Conservation (phyloP, 768 basidiomycete species). For the Brasilioporus rufonigricans region DNA sequence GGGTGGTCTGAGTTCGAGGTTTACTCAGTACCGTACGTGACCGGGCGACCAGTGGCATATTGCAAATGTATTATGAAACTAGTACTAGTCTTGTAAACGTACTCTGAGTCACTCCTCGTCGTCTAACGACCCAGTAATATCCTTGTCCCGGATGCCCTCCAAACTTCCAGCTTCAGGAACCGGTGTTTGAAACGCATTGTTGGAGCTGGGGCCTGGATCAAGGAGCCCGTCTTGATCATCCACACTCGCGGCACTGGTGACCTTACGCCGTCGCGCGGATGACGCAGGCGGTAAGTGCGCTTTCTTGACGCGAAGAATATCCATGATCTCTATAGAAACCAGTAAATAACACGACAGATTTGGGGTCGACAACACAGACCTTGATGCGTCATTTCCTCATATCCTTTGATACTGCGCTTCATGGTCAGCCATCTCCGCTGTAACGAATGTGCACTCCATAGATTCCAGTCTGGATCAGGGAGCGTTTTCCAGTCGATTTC, state of each 20-base stretch:
- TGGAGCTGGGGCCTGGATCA: slow-evolving; percentile 15
- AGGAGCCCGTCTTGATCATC: slow-evolving; percentile 38
- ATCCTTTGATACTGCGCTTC: slow-evolving; percentile 73
- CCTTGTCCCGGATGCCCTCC: slow-evolving; percentile 16
- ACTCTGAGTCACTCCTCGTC: slow-evolving; percentile 14
- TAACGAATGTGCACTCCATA: slow-evolving; percentile 79
- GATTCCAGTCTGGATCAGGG: slow-evolving; percentile 72
- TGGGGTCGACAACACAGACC: slow-evolving; percentile 41
- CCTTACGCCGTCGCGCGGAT: slow-evolving; percentile 46
- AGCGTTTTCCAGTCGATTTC: slow-evolving; percentile 85
- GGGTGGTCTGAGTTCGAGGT: slow-evolving; percentile 54
- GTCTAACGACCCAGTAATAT: slow-evolving; percentile 16
- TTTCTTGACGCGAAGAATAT: slow-evolving; percentile 74
- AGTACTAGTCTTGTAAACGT: not conserved
- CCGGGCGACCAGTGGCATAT: not conserved
- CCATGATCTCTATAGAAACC: slow-evolving; percentile 64
- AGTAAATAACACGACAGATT: slow-evolving; percentile 7
- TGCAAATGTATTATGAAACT: slow-evolving; percentile 1
- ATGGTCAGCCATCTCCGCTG: slow-evolving; percentile 80
- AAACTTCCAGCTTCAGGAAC: slow-evolving; percentile 10
- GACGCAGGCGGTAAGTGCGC: slow-evolving; percentile 47
- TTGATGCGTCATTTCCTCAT: slow-evolving; percentile 77
- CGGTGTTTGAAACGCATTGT: slow-evolving; percentile 29
- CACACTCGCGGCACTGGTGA: slow-evolving; percentile 50
- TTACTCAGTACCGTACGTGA: not conserved